Conservation (phyloP, 2,329 filamentous ascomycete genomes). For the Colletotrichum sansevieriae region DNA sequence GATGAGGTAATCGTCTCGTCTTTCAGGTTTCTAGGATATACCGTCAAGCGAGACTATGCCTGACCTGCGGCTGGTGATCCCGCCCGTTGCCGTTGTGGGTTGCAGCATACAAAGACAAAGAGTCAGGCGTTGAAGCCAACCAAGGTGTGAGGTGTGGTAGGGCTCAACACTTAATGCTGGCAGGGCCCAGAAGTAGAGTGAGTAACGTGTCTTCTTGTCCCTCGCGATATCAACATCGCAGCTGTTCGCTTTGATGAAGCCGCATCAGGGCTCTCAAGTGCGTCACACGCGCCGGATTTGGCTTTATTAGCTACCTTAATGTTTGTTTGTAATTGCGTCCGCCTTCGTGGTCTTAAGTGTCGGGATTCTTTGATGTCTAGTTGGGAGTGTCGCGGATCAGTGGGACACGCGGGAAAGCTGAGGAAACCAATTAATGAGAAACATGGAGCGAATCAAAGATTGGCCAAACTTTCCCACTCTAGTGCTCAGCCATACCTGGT, state of each 20-base stretch:
- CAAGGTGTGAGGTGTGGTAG: slow-evolving; percentile 9
- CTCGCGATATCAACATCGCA: slow-evolving; percentile 12
- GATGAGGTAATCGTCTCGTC: slow-evolving; percentile 26
- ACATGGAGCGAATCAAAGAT: background rate
- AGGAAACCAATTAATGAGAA: background rate
- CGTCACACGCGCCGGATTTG: slow-evolving; percentile 18
- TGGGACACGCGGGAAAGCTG: slow-evolving; percentile 15
- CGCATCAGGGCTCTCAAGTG: slow-evolving; percentile 11
- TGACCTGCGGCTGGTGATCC: slow-evolving; percentile 6
- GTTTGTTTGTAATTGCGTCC: slow-evolving; percentile 31
- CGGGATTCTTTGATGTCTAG: slow-evolving; percentile 24
- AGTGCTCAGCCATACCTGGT: background rate
- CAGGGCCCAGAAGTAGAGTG: background rate
- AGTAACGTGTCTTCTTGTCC: too few relatives aligned
- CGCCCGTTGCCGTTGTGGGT: slow-evolving; percentile 1
- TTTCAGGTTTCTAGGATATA: slow-evolving; percentile 5
- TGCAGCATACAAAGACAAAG: slow-evolving; percentile 18
- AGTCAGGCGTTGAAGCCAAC: slow-evolving; percentile 21
- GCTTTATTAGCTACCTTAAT: background rate
- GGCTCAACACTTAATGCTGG: background rate
- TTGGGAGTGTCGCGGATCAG: slow-evolving; percentile 1
- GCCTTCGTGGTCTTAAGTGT: slow-evolving; percentile 10
- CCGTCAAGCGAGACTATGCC: background rate
- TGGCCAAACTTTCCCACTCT: slow-evolving; percentile 2
- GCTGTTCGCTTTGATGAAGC: background rate